Percentiles rank a stretch among this genome's conserved stretches.
phyloP scores from a whole-genome alignment of 108 stramenopile genomes.

The Licmophora abbreviata region DNA sequence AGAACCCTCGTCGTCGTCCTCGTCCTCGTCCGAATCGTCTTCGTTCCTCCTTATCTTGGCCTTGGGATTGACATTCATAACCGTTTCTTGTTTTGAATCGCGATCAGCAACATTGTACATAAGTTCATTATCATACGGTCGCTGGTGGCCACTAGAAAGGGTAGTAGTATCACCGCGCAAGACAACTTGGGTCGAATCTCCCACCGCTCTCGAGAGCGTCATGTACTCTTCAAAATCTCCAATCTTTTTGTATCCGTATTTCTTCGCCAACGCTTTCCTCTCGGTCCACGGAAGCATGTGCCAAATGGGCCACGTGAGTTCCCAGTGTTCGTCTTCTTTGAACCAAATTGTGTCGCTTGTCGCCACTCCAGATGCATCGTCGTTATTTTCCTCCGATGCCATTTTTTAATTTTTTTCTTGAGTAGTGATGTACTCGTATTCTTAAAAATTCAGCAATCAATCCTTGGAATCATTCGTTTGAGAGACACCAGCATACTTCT shows the following conservation, averaged over 20 bases:
- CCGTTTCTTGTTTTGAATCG: no score
- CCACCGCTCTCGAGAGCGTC: slow-evolving; percentile 37
- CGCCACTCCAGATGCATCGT: background rate
- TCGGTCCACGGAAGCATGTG: slow-evolving; percentile 67
- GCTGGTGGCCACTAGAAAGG: background rate
- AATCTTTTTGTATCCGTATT: slow-evolving; percentile 71
- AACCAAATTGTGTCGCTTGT: slow-evolving; percentile 17
- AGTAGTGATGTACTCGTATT: no score
- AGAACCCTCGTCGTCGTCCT: slow-evolving; percentile 43
- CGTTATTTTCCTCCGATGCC: no score
- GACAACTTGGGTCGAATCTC: slow-evolving; percentile 3
- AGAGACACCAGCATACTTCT: no score
- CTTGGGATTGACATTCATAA: background rate
- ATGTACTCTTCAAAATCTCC: slow-evolving; percentile 82
- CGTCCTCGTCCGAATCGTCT: slow-evolving; percentile 13
- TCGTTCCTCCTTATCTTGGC: background rate
- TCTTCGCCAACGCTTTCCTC: slow-evolving; percentile 48
- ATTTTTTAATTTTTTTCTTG: no score
- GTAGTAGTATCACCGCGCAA: slow-evolving; percentile 10
- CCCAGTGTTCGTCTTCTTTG: slow-evolving; percentile 44
- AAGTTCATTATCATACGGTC: slow-evolving; percentile 15
- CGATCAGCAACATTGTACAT: slow-evolving; percentile 8
- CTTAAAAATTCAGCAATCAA: no score
- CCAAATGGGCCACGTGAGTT: slow-evolving; percentile 80
- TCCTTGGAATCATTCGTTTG: no score